Percentiles rank a stretch among this genome's conserved stretches.
phyloP scores from a whole-genome alignment of 2,329 filamentous ascomycete species.

The Fusarium praegraminearum region DNA sequence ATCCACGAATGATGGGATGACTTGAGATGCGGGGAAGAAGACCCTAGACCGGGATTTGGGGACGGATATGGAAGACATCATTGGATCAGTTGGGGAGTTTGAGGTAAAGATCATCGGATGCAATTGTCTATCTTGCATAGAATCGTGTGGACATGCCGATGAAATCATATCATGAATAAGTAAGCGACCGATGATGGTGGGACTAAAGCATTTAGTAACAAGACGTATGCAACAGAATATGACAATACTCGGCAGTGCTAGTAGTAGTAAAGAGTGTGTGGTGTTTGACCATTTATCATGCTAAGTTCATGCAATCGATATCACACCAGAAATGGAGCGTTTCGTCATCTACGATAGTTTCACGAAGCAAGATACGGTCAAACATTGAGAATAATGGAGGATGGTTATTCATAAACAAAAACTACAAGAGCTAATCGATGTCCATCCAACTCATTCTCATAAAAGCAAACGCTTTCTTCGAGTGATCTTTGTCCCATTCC shows the following conservation, averaged over 20 bases:
- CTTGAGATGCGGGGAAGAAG: conserved; percentile 9
- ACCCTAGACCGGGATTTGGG: background rate
- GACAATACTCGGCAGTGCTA: background rate
- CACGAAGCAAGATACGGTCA: fast-evolving
- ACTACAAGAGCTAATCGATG: background rate
- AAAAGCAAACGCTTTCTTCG: background rate
- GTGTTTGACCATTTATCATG: background rate
- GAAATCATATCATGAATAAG: too few species aligned
- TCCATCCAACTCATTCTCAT: background rate
- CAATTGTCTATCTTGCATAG: background rate
- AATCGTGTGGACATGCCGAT: background rate
- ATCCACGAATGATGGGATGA: conserved; percentile 12
- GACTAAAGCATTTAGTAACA: background rate
- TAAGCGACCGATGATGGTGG: too few species aligned
- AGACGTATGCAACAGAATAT: background rate
- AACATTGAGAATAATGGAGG: background rate
- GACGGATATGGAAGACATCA: background rate
- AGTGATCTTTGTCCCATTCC: background rate
- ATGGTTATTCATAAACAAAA: background rate
- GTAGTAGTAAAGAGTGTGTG: background rate
- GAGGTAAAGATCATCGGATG: background rate
- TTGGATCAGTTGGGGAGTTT: background rate
- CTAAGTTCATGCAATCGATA: background rate
- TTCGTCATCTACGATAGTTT: background rate
- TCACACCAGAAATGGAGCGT: background rate